Evolutionary conservation across 306 rosid species (phyloP).

Genomic region (Corylus avellana): DNA sequence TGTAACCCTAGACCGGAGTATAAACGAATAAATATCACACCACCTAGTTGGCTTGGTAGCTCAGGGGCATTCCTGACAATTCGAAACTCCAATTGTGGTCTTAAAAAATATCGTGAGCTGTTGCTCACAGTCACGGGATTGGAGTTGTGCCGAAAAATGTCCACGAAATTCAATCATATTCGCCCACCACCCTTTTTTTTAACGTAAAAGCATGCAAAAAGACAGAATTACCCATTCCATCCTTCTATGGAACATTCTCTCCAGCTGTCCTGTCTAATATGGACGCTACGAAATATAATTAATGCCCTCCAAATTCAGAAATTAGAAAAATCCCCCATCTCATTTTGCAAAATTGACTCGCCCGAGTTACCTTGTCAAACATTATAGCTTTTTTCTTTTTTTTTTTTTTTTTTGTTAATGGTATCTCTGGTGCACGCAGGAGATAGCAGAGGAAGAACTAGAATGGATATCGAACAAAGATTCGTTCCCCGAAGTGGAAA

Average conservation of each 20-base stretch:
- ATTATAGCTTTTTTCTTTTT: too few species aligned
- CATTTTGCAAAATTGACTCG: neutral
- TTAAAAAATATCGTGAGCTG: constrained; percentile 27
- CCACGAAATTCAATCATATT: neutral
- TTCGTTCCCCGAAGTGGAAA: constrained; percentile 70
- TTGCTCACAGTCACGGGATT: neutral
- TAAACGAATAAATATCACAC: too few species aligned
- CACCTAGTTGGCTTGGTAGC: neutral
- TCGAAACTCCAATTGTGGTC: neutral
- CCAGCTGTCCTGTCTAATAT: neutral
- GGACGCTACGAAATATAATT: too few species aligned
- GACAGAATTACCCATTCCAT: neutral
- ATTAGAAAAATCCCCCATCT: too few species aligned
- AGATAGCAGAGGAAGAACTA: constrained; percentile 66
- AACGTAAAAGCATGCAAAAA: neutral
- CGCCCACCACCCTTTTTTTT: neutral
- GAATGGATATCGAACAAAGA: constrained; percentile 90
- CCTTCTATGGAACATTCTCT: neutral
- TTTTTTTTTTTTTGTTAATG: neutral
- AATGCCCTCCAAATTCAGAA: too few species aligned
- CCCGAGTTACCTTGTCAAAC: constrained; percentile 6
- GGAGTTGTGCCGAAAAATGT: neutral
- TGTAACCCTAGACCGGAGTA: neutral
- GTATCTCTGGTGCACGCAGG: constrained; percentile 32
- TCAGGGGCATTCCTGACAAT: neutral